Evolutionary conservation across 805 yeast genomes (phyloP).

Genomic region (Torulaspora franciscae): DNA sequence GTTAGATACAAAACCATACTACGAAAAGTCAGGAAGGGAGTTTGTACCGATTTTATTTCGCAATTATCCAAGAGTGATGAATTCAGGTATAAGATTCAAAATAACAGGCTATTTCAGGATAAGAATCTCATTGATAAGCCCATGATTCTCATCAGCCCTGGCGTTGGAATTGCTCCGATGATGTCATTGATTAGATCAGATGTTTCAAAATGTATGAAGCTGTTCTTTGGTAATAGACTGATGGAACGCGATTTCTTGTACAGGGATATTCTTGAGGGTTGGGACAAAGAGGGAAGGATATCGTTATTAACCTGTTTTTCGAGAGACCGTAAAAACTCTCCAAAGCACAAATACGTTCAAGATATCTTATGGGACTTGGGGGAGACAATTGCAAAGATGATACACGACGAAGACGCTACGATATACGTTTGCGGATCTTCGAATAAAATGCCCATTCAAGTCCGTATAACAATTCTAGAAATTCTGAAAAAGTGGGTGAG

Average conservation of each 20-base stretch:
- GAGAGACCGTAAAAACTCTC: constrained; percentile 39
- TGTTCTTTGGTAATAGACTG: constrained; percentile 75
- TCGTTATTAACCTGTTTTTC: constrained; percentile 45
- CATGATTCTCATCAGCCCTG: constrained; percentile 77
- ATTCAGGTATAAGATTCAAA: constrained; percentile 49
- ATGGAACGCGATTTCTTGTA: constrained; percentile 65
- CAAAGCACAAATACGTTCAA: constrained; percentile 67
- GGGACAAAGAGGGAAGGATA: constrained; percentile 37
- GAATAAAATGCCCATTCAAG: constrained; percentile 90
- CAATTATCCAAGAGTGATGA: constrained; percentile 44
- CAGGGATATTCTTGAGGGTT: constrained; percentile 46
- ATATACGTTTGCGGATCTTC: constrained; percentile 88
- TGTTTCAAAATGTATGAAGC: constrained; percentile 32
- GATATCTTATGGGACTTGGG: constrained; percentile 55
- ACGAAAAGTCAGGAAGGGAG: constrained; percentile 68
- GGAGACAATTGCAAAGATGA: constrained; percentile 45
- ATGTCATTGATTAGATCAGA: constrained; percentile 55
- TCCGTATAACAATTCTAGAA: constrained; percentile 69
- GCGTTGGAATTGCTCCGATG: constrained; percentile 96
- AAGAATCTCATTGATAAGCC: constrained; percentile 42
- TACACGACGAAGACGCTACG: constrained; percentile 52
- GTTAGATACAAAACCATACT: constrained; percentile 84
- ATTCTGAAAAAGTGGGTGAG: constrained; percentile 47
- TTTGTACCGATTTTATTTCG: constrained; percentile 75
- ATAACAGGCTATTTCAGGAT: constrained; percentile 33